These are phyloP conservation scores for Kodamaea hsintzibuensis DNA, from an alignment of 805 yeast genomes.

Conservation along the genomic window DNA sequence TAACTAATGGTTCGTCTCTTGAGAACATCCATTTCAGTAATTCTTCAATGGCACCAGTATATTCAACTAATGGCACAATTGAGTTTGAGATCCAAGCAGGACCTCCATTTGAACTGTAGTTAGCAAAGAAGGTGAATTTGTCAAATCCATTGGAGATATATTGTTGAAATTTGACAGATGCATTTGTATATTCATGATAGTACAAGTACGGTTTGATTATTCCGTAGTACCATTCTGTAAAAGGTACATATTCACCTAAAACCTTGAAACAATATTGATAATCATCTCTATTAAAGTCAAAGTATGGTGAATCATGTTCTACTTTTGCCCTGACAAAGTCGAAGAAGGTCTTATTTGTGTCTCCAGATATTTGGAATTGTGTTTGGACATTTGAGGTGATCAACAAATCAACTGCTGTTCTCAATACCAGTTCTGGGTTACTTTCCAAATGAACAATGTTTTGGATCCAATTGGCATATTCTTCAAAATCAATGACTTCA, in stretches of 20 bases:
- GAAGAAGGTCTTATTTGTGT: constrained; percentile 2
- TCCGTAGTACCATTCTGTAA: constrained; percentile 18
- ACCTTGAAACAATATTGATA: constrained; percentile 6
- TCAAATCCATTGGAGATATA: constrained; percentile 3
- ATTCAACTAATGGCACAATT: constrained; percentile 6
- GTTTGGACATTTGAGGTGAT: not conserved
- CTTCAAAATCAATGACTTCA: constrained; percentile 6
- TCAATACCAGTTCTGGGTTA: constrained; percentile 1
- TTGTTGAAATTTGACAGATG: constrained; percentile 7
- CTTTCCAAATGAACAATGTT: not conserved
- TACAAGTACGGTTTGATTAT: constrained; percentile 19
- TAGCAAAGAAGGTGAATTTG: constrained; percentile 4
- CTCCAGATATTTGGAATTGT: not conserved
- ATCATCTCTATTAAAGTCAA: constrained; percentile 8
- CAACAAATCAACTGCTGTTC: constrained; percentile 5
- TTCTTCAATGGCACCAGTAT: not conserved
- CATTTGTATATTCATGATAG: constrained; percentile 12
- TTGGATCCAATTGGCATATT: constrained; percentile 6
- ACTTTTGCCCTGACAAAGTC: constrained; percentile 17
- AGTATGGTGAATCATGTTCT: constrained; percentile 15
- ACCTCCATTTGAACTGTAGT: not conserved
- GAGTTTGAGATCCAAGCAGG: constrained; percentile 7
- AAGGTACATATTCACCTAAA: constrained; percentile 8
- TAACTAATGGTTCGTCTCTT: not conserved
- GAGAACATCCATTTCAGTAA: constrained; percentile 8